Percentiles rank a stretch among this genome's conserved stretches.
Evolutionary conservation across 345 rosid species (phyloP).

Genomic region (Gossypium raimondii): DNA sequence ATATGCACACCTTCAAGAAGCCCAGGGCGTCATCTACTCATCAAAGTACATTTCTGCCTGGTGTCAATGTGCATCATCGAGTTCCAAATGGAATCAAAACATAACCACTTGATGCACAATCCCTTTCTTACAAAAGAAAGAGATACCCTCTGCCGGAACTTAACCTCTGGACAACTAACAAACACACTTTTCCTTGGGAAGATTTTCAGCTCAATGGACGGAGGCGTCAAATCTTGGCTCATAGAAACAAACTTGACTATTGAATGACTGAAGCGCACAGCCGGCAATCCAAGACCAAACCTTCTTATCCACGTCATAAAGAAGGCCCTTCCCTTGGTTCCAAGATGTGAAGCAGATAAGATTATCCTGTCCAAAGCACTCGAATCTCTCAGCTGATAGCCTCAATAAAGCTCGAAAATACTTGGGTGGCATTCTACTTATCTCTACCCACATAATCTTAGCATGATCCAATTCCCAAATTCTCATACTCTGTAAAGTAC

Average conservation of each 20-base stretch:
- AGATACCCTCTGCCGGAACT: not conserved
- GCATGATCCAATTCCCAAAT: slow-evolving; percentile 91
- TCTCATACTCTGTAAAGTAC: slow-evolving; percentile 88
- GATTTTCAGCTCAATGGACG: slow-evolving; percentile 26
- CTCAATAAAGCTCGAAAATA: slow-evolving; percentile 78
- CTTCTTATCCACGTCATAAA: slow-evolving; percentile 88
- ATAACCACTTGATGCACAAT: too few relatives aligned
- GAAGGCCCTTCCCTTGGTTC: slow-evolving; percentile 91
- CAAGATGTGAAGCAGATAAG: slow-evolving; percentile 91
- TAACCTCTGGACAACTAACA: not conserved
- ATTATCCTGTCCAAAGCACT: slow-evolving; percentile 96
- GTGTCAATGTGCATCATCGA: too few relatives aligned
- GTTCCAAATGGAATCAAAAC: too few relatives aligned
- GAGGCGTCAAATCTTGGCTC: slow-evolving; percentile 96
- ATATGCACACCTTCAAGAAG: too few relatives aligned
- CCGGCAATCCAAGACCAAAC: slow-evolving; percentile 95
- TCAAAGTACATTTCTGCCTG: too few relatives aligned
- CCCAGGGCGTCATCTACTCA: too few relatives aligned
- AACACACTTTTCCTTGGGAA: not conserved
- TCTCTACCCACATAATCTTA: slow-evolving; percentile 76
- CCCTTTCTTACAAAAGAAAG: not conserved
- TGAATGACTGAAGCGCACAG: slow-evolving; percentile 91
- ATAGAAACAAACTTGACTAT: slow-evolving; percentile 90
- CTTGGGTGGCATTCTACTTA: slow-evolving; percentile 87
- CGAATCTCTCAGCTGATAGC: slow-evolving; percentile 89